Conservation (phyloP, 495 filamentous ascomycete genomes). For the Aspergillus sparsus region DNA sequence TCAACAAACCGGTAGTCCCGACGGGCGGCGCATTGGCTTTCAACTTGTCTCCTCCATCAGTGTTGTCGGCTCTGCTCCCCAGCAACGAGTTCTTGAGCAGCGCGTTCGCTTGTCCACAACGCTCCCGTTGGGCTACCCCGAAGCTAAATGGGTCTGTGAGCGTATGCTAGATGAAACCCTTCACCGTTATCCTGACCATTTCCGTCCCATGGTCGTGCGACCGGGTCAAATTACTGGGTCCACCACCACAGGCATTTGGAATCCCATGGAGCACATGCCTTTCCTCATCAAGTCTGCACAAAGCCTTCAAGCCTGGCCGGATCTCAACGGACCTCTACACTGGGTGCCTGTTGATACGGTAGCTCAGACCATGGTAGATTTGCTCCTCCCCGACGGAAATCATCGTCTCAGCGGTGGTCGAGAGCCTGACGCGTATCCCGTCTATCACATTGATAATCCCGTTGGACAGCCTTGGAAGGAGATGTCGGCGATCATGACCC, state of each 20-base stretch:
- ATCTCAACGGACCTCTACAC: constrained; percentile 29
- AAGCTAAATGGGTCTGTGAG: constrained; percentile 43
- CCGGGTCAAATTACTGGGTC: constrained; percentile 38
- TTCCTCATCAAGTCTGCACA: constrained; percentile 38
- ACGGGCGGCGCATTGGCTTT: constrained; percentile 8
- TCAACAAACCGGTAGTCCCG: neutral
- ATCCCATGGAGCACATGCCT: constrained; percentile 41
- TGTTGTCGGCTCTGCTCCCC: constrained; percentile 19
- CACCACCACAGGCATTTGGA: constrained; percentile 26
- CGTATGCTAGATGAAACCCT: constrained; percentile 27
- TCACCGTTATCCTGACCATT: neutral
- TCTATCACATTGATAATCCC: constrained; percentile 56
- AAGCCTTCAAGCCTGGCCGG: constrained; percentile 36
- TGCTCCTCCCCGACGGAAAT: constrained; percentile 1
- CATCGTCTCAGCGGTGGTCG: neutral
- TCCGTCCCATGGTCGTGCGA: constrained; percentile 31
- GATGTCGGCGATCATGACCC: neutral
- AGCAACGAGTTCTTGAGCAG: constrained; percentile 18
- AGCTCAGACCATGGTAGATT: constrained; percentile 21
- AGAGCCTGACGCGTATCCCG: constrained; percentile 12
- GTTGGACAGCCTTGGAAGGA: constrained; percentile 45
- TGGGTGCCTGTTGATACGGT: constrained; percentile 19
- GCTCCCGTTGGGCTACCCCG: constrained; percentile 29
- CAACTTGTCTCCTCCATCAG: constrained; percentile 30
- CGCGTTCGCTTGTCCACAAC: constrained; percentile 1